Percentiles rank a stretch among this genome's conserved stretches.
Conservation (phyloP, 441 rosid species). For the Metrosideros polymorpha region DNA sequence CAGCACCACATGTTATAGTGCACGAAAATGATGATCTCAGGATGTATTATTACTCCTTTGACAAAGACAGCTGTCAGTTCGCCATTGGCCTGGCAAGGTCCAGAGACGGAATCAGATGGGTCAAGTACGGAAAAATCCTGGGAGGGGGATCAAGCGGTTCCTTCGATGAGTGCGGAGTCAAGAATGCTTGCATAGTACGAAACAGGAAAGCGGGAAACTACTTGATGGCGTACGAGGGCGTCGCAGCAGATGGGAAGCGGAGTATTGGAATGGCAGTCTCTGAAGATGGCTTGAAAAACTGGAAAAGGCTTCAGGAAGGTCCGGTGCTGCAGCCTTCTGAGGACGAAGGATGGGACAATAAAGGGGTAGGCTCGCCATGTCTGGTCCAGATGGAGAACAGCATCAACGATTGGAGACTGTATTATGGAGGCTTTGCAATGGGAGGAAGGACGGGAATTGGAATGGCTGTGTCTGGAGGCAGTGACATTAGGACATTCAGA, state of each 20-base stretch:
- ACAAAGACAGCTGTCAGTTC: not conserved
- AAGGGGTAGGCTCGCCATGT: conserved; percentile 42
- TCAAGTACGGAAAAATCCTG: conserved; percentile 13
- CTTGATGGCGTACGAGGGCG: conserved; percentile 13
- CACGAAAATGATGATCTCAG: conserved; percentile 62
- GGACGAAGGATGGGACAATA: conserved; percentile 36
- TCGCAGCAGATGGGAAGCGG: conserved; percentile 5
- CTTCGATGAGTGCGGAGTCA: conserved; percentile 8
- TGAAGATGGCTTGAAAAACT: conserved; percentile 7
- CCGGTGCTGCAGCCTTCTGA: conserved; percentile 10
- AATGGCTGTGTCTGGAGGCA: conserved; percentile 37
- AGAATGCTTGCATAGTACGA: conserved; percentile 2
- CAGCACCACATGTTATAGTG: conserved; percentile 54
- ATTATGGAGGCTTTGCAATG: conserved; percentile 34
- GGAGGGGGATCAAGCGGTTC: not conserved
- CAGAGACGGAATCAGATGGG: conserved; percentile 17
- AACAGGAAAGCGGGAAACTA: conserved; percentile 7
- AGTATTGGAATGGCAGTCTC: conserved; percentile 13
- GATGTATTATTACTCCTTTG: conserved; percentile 71
- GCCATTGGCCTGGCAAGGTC: conserved; percentile 13
- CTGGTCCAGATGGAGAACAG: conserved; percentile 38
- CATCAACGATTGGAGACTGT: conserved; percentile 38
- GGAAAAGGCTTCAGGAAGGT: conserved; percentile 6
- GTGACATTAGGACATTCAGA: conserved; percentile 22
- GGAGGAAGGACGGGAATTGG: conserved; percentile 46